Percentiles rank a stretch among this genome's conserved stretches.
Conservation (phyloP, 2,329 filamentous ascomycete species). For the Claviceps pazoutovae region DNA sequence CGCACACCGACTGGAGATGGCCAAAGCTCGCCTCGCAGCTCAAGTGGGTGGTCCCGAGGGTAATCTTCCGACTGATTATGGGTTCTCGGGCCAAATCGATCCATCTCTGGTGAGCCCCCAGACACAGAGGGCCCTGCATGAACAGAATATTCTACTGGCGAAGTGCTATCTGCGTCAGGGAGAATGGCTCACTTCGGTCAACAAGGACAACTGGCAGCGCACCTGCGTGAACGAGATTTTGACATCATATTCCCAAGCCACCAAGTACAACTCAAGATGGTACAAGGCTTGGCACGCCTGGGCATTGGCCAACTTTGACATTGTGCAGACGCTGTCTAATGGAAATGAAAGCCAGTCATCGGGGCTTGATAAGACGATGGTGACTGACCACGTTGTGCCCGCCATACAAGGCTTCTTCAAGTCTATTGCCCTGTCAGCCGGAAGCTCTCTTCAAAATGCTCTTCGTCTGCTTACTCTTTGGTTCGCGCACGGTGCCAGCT, state of each 20-base stretch:
- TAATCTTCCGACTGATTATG: conserved; percentile 31
- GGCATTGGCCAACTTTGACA: conserved; percentile 96
- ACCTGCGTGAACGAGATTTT: conserved; percentile 79
- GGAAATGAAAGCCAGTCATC: conserved; percentile 41
- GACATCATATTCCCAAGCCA: conserved; percentile 81
- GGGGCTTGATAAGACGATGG: conserved; percentile 44
- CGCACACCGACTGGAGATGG: conserved; percentile 38
- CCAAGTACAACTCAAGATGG: conserved; percentile 84
- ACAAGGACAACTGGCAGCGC: conserved; percentile 79
- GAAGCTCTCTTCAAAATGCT: conserved; percentile 90
- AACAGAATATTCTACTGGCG: conserved; percentile 62
- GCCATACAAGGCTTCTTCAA: conserved; percentile 95
- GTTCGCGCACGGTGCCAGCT: conserved; percentile 84
- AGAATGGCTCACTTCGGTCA: conserved; percentile 81
- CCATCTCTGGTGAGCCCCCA: conserved; percentile 32
- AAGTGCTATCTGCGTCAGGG: conserved; percentile 95
- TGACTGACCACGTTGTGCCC: conserved; percentile 82
- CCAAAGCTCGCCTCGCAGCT: conserved; percentile 33
- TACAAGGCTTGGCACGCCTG: conserved; percentile 99
- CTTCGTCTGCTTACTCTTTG: conserved; percentile 84
- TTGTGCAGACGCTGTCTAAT: conserved; percentile 69
- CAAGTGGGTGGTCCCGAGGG: conserved; percentile 31
- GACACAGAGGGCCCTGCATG: conserved; percentile 38
- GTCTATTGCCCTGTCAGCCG: conserved; percentile 82
- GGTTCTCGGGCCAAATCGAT: conserved; percentile 34